Conservation (phyloP, 108 stramenopile species). For the Cyclostephanos invisitatus region DNA sequence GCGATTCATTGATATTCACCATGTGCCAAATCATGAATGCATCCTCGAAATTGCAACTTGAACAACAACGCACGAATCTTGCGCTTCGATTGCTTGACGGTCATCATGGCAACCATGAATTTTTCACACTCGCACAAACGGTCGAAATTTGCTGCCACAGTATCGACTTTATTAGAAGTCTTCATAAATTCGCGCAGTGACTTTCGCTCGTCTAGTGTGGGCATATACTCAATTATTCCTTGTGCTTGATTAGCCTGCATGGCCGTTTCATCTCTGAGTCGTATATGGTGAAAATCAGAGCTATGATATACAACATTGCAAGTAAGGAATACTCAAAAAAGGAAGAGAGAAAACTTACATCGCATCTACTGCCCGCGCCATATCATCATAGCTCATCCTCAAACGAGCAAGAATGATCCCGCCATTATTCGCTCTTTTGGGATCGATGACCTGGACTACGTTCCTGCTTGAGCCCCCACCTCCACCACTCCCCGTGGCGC, state of each 20-base stretch:
- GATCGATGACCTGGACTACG: conserved; percentile 83
- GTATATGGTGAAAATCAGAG: conserved; percentile 3
- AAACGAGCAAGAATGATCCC: conserved; percentile 90
- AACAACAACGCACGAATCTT: conserved; percentile 85
- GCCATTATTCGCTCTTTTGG: conserved; percentile 92
- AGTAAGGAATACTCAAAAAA: background rate
- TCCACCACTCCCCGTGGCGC: conserved; percentile 6
- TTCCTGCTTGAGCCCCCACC: conserved; percentile 26
- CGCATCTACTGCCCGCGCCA: conserved; percentile 81
- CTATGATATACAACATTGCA: background rate
- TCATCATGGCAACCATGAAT: conserved; percentile 92
- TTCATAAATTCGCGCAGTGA: conserved; percentile 78
- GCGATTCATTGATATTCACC: conserved; percentile 36
- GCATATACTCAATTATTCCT: conserved; percentile 87
- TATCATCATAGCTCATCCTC: conserved; percentile 83
- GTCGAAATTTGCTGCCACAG: conserved; percentile 74
- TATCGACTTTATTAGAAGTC: conserved; percentile 53
- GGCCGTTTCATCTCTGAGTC: conserved; percentile 50
- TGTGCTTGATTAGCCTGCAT: conserved; percentile 84
- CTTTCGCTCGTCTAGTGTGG: conserved; percentile 75
- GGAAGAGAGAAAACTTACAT: conserved; percentile 33
- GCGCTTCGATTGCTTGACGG: conserved; percentile 83
- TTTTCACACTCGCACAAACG: conserved; percentile 87
- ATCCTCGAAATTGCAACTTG: conserved; percentile 82
- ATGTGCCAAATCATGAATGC: conserved; percentile 69